Conservation (phyloP, 495 filamentous ascomycete genomes). For the Trichoderma orchidacearum region DNA sequence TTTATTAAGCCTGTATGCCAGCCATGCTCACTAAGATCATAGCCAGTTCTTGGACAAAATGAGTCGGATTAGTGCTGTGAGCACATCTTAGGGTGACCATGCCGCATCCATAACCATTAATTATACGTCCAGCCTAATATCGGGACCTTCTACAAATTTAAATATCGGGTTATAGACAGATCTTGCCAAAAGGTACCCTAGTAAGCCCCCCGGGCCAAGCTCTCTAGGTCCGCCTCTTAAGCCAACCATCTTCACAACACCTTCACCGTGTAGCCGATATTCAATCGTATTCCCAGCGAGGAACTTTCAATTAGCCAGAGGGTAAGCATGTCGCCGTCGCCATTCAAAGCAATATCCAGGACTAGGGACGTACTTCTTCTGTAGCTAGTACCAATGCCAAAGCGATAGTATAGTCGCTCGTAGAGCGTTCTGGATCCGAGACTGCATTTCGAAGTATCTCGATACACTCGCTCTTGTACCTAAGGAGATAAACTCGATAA, state of each 20-base stretch:
- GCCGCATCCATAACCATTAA: no score
- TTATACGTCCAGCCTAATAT: no score
- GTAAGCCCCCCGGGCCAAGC: background rate
- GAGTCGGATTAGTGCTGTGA: no score
- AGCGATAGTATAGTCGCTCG: background rate
- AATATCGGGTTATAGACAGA: background rate
- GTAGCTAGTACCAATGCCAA: background rate
- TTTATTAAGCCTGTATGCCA: no score
- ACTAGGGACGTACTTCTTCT: background rate
- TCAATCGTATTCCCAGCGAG: background rate
- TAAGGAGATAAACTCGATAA: background rate
- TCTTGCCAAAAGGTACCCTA: background rate
- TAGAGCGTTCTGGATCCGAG: background rate
- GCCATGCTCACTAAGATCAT: no score
- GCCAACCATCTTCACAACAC: background rate
- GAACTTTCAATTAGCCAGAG: background rate
- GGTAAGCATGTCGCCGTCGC: background rate
- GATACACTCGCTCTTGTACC: background rate
- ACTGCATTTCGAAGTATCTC: background rate
- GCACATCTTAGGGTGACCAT: no score
- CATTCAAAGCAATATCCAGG: no score
- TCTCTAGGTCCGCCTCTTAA: background rate
- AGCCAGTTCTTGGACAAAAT: no score
- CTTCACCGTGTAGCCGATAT: background rate
- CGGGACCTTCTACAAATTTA: background rate